These are phyloP conservation scores for Peronospora destructor DNA, from an alignment of 352 stramenopile genomes.

Conservation along the genomic window DNA sequence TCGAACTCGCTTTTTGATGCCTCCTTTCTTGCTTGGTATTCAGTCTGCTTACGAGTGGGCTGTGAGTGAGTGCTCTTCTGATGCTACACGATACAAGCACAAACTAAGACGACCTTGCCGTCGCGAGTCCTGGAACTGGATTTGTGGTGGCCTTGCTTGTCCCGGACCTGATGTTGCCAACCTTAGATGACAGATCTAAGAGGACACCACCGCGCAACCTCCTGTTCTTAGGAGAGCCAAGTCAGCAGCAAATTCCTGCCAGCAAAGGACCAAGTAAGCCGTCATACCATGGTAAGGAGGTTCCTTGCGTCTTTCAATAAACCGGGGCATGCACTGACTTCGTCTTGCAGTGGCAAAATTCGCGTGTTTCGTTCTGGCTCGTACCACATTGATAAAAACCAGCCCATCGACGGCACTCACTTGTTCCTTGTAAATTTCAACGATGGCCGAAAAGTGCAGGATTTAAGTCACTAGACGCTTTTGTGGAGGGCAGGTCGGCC, in stretches of 20 bases:
- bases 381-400: conserved; percentile 63
- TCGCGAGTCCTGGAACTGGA: too few relatives aligned
- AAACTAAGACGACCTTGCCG: too few relatives aligned
- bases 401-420: conserved; percentile 62
- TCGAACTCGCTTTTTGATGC: conserved; percentile 31
- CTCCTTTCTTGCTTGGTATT: conserved; percentile 39
- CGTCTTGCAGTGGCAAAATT: conserved; percentile 36
- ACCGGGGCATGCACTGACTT: conserved; percentile 38
- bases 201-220: conserved; percentile 82
- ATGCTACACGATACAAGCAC: not conserved
- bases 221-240: conserved; percentile 63
- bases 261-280: not conserved
- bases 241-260: conserved; percentile 45
- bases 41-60: conserved; percentile 12
- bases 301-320: conserved; percentile 67
- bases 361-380: conserved; percentile 41
- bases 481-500: conserved; percentile 13
- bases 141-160: too few relatives aligned
- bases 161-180: too few relatives aligned
- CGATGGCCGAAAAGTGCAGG: conserved; percentile 21
- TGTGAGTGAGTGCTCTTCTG: not conserved
- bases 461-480: not conserved
- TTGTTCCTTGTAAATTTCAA: conserved; percentile 62
- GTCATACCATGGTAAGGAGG: not conserved
- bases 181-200: conserved; percentile 36